Conservation (phyloP, 805 yeast genomes). For the Zygosaccharomyces gambellarensis region DNA sequence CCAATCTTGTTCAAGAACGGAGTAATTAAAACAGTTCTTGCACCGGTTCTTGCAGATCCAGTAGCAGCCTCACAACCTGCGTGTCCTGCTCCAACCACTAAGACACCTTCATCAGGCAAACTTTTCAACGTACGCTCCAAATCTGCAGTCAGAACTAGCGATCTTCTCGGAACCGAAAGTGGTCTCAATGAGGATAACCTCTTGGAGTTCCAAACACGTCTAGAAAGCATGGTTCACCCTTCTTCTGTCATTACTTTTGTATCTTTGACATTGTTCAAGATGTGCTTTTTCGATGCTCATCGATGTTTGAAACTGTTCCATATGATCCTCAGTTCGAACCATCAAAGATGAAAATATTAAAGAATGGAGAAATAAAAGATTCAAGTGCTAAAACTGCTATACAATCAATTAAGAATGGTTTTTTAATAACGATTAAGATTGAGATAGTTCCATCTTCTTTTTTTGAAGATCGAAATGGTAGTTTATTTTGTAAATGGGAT, state of each 20-base stretch:
- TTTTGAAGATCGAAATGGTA: too few relatives aligned
- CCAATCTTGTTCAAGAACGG: slow-evolving; percentile 77
- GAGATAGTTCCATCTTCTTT: too few relatives aligned
- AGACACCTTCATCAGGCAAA: slow-evolving; percentile 40
- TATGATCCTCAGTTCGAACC: background rate
- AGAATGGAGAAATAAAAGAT: background rate
- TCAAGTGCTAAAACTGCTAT: background rate
- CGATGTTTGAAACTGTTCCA: background rate
- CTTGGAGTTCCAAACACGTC: background rate
- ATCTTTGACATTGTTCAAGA: background rate
- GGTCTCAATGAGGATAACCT: background rate
- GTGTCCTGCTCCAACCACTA: slow-evolving; percentile 96
- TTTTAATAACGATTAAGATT: background rate
- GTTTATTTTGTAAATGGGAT: too few relatives aligned
- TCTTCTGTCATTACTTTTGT: background rate
- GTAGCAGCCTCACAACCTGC: slow-evolving; percentile 98
- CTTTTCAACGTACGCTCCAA: slow-evolving; percentile 8
- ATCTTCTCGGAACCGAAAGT: slow-evolving; percentile 5
- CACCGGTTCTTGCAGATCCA: slow-evolving; percentile 83
- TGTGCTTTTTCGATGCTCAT: background rate
- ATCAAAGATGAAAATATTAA: background rate
- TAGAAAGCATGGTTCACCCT: background rate
- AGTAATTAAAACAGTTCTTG: slow-evolving; percentile 54
- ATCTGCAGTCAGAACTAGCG: slow-evolving; percentile 13
- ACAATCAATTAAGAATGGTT: too few relatives aligned